These are phyloP conservation scores for Clonostachys chloroleuca DNA, from an alignment of 2,329 filamentous ascomycete species.

Conservation along the genomic window DNA sequence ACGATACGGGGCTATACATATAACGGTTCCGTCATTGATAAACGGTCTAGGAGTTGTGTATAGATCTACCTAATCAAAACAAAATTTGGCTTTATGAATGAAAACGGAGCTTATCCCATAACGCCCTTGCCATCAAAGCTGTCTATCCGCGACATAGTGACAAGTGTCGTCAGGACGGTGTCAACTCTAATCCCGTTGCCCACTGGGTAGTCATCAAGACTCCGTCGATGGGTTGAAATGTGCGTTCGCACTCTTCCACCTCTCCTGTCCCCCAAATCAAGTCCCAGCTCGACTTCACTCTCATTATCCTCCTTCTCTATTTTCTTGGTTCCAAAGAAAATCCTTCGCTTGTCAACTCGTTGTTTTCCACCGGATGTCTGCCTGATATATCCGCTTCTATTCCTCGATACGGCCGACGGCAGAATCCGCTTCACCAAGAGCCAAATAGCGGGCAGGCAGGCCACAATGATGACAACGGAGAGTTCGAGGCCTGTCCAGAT, in stretches of 20 bases:
- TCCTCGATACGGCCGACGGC: background rate
- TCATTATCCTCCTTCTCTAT: slow-evolving; percentile 9
- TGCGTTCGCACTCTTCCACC: slow-evolving; percentile 21
- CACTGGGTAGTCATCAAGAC: background rate
- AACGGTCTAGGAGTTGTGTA: no score
- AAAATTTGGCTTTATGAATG: no score
- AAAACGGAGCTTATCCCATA: no score
- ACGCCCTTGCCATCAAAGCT: no score
- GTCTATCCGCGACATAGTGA: no score
- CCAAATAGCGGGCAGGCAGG: slow-evolving; percentile 32
- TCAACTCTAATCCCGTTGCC: no score
- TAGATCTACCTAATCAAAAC: no score
- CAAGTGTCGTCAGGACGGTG: no score
- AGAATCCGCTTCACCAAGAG: slow-evolving; percentile 13
- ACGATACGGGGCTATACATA: no score
- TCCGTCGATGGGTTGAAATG: slow-evolving; percentile 8
- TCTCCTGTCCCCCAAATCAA: slow-evolving; percentile 20
- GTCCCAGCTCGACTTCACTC: slow-evolving; percentile 12
- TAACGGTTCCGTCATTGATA: no score
- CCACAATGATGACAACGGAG: slow-evolving; percentile 32
- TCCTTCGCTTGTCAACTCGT: no score
- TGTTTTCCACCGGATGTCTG: background rate
- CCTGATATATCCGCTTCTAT: slow-evolving; percentile 2
- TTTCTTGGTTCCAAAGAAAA: background rate
- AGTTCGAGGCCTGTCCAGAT: slow-evolving; percentile 38